A percentile compares a stretch with the other conserved stretches of the same genome.
Evolutionary conservation across 2,329 filamentous ascomycete species (phyloP).

Genomic region (Colletotrichum cereale): DNA sequence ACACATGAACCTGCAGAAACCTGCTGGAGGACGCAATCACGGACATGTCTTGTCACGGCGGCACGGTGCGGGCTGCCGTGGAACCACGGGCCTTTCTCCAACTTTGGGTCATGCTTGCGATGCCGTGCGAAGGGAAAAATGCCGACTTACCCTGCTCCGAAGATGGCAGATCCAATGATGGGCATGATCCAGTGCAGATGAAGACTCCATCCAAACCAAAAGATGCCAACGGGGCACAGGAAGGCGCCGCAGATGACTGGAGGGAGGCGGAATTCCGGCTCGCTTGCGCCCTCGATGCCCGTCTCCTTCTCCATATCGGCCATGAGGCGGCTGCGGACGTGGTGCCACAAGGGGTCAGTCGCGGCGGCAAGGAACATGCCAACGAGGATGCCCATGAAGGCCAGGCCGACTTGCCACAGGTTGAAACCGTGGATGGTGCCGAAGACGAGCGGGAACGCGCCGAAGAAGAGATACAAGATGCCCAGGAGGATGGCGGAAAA

Average conservation of each 20-base stretch:
- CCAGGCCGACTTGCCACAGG: conserved; percentile 82
- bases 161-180: conserved; percentile 78
- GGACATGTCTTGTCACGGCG: conserved; percentile 27
- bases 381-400: conserved; percentile 78
- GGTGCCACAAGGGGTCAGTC: conserved; percentile 76
- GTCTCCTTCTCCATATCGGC: conserved; percentile 63
- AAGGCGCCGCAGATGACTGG: conserved; percentile 80
- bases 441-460: conserved; percentile 87
- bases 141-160: conserved; percentile 74
- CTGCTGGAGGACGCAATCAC: conserved; percentile 26
- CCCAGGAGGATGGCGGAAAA: conserved; percentile 89
- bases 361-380: conserved; percentile 75
- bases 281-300: conserved; percentile 68
- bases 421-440: conserved; percentile 79
- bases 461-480: conserved; percentile 91
- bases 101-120: conserved; percentile 34
- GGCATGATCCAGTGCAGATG: conserved; percentile 83
- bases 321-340: conserved; percentile 69
- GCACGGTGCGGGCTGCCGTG: conserved; percentile 27
- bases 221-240: conserved; percentile 83
- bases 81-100: conserved; percentile 37
- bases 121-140: conserved; percentile 35
- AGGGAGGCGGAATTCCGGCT: conserved; percentile 89
- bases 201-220: conserved; percentile 93
- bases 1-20: conserved; percentile 32